Evolutionary conservation across 768 basidiomycete genomes (phyloP).

Genomic region (Russula compacta): DNA sequence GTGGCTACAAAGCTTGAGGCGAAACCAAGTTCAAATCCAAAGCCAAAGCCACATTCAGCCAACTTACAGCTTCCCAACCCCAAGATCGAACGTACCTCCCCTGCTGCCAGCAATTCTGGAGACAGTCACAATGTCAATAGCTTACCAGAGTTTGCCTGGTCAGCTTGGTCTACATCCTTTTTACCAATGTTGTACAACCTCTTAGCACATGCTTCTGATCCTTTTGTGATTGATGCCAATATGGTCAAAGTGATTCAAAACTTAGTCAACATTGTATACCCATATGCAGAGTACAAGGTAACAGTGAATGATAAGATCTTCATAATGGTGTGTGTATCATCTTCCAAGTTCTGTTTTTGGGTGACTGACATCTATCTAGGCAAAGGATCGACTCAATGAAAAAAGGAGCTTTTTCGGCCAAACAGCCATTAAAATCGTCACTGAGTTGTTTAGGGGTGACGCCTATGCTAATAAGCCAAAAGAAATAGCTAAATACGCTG

Average conservation of each 20-base stretch:
- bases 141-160: neutral
- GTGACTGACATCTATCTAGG: neutral
- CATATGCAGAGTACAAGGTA: neutral
- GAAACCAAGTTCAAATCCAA: neutral
- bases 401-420: neutral
- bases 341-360: too few species aligned
- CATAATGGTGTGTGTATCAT: neutral
- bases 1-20: neutral
- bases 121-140: neutral
- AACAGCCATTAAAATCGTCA: neutral
- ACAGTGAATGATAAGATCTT: neutral
- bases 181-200: neutral
- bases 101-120: neutral
- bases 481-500: neutral
- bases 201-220: neutral
- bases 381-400: neutral
- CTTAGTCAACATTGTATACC: neutral
- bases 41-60: too few species aligned
- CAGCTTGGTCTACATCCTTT: neutral
- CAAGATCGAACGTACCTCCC: neutral
- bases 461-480: neutral
- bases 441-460: neutral
- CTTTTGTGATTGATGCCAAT: neutral
- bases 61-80: too few species aligned
- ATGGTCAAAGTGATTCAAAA: neutral